Evolutionary conservation across 192 early-diverging fungal genomes (phyloP).

Genomic region (Linnemannia exigua): DNA sequence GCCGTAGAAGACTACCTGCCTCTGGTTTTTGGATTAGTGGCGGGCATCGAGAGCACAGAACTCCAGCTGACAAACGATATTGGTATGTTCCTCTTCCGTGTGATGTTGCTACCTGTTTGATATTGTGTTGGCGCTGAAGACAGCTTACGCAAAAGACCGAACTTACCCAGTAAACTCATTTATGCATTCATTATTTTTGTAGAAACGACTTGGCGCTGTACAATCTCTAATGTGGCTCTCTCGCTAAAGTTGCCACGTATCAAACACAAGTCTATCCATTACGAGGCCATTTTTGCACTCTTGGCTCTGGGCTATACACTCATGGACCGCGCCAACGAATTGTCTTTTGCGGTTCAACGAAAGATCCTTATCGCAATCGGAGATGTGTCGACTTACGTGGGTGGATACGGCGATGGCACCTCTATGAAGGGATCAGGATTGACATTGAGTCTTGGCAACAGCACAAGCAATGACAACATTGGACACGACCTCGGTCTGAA

Average conservation of each 20-base stretch:
- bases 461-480: background rate
- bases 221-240: conserved; percentile 62
- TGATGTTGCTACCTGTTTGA: background rate
- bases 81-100: conserved; percentile 20
- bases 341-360: conserved; percentile 15
- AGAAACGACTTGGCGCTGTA: conserved; percentile 74
- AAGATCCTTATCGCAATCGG: conserved; percentile 50
- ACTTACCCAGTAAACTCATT: background rate
- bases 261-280: conserved; percentile 62
- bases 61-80: conserved; percentile 25
- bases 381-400: conserved; percentile 34
- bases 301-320: conserved; percentile 64
- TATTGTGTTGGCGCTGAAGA: background rate
- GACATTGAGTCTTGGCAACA: conserved; percentile 19
- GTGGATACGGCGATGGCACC: conserved; percentile 60
- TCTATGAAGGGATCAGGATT: conserved; percentile 55
- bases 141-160: background rate
- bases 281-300: conserved; percentile 69
- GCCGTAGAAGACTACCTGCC: conserved; percentile 51
- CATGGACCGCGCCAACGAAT: conserved; percentile 53
- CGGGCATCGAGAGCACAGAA: conserved; percentile 36
- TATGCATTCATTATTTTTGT: background rate
- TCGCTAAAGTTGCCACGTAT: conserved; percentile 64
- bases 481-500: background rate
- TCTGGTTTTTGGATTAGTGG: conserved; percentile 29